phyloP scores from a whole-genome alignment of 495 filamentous ascomycete species.

The Aspergillus sclerotiicarbonarius region DNA sequence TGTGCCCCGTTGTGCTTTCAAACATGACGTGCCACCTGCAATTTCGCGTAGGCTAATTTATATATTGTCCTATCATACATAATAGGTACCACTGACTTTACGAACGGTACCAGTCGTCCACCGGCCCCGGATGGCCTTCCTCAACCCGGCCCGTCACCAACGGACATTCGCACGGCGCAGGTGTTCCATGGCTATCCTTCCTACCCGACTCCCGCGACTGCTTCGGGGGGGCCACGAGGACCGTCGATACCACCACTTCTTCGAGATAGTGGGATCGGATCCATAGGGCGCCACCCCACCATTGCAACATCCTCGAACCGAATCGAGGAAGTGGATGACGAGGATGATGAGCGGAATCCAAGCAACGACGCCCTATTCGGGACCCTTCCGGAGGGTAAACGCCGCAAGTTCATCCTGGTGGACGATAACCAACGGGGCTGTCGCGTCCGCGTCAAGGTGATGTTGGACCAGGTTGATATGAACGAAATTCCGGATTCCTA shows the following conservation, averaged over 20 bases:
- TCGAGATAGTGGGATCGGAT: constrained; percentile 60
- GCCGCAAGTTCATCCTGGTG: constrained; percentile 93
- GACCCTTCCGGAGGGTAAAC: constrained; percentile 80
- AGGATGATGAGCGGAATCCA: constrained; percentile 43
- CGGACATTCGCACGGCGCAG: constrained; percentile 70
- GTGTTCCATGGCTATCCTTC: constrained; percentile 73
- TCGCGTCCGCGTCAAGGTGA: constrained; percentile 82
- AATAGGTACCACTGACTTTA: constrained; percentile 39
- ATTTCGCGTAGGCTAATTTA: constrained; percentile 48
- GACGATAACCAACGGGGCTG: constrained; percentile 77
- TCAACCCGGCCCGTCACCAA: constrained; percentile 24
- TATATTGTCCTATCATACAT: constrained; percentile 19
- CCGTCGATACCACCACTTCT: constrained; percentile 72
- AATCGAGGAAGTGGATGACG: constrained; percentile 26
- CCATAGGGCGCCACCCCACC: constrained; percentile 43
- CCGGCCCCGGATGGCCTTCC: constrained; percentile 23
- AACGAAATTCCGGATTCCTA: constrained; percentile 94
- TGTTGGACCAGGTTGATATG: constrained; percentile 83
- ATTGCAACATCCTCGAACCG: constrained; percentile 42
- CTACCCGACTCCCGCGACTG: constrained; percentile 54
- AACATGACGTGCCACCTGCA: constrained; percentile 18
- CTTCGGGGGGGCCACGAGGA: constrained; percentile 37
- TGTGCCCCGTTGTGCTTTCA: constrained; percentile 17
- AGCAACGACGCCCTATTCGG: constrained; percentile 71
- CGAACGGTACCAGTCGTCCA: constrained; percentile 31